Evolutionary conservation across 1,284 basidiomycete species (phyloP), one percentile per base, ranked within the genome.

Genomic region (Rhodotorula sp.): DNA sequence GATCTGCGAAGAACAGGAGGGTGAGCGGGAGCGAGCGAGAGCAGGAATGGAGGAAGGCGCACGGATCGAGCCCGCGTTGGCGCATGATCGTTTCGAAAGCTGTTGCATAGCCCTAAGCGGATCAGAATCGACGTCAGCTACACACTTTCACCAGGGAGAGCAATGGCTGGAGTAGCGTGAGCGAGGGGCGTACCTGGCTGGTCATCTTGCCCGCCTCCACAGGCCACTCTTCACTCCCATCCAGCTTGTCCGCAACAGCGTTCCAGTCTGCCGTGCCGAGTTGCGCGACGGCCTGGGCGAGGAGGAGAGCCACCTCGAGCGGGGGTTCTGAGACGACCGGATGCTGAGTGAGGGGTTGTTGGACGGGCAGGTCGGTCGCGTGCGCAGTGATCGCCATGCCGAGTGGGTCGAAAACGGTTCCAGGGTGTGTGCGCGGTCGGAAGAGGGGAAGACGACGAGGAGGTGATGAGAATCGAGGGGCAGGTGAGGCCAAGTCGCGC

Each of bases 231-330:
- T 69, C 61, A 32, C 53, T 48, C 2, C n/a, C 15, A 7, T 66
- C 67, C 41, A 66, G 19, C 1, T 27, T 27, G 2, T 64, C 36
- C 1, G 67, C 57, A 58, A 74, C 50, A 4, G 25, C 17, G 29
- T 21, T 25, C 72, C 72, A 74, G 29, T 32, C 27, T 6, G n/a
- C n/a, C 2, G 66, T 68, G 21, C 72, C 72, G 27, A 66, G 57
- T 32, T 68, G 34, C 4, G 48, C 59, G 44, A 74, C 69, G 21
- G 66, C 60, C 41, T 74, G 72, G 1, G 66, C 63, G 56, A 74
- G 48, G 37, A 74, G 61, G 44, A 74, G 69, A 37, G 64, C 46
- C 17, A 58, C 44, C 4, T 62, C 29, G 67, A 72, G 63, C 3
- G 70, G 63, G 41, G 50, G 55, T 39, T 55, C 53, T 36, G 62